These are phyloP conservation scores for Acidiella bohemica DNA, from an alignment of 495 filamentous ascomycete genomes.

Conservation along the genomic window DNA sequence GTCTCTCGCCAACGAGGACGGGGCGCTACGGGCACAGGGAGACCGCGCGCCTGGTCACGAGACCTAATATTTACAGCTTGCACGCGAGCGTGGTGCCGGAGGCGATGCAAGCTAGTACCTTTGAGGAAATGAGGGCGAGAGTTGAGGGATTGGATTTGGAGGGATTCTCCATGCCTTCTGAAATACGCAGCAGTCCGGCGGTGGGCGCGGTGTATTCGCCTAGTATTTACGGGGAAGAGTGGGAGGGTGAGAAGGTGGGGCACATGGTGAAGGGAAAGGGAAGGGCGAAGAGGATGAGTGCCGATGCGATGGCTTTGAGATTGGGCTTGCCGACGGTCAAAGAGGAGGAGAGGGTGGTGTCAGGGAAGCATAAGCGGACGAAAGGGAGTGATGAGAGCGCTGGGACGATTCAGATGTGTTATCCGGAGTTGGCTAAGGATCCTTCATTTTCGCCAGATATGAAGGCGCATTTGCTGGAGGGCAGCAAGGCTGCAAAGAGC, in stretches of 20 bases:
- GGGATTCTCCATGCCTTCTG: conserved; percentile 13
- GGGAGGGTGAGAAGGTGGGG: too few relatives aligned
- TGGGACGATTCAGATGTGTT: conserved; percentile 8
- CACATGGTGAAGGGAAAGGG: too few relatives aligned
- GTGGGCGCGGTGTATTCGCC: conserved; percentile 15
- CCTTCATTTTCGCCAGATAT: too few relatives aligned
- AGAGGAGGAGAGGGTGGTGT: too few relatives aligned
- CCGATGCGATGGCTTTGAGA: too few relatives aligned
- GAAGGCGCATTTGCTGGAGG: too few relatives aligned
- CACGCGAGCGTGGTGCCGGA: conserved; percentile 16
- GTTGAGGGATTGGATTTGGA: conserved; percentile 16
- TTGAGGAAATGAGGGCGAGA: conserved; percentile 17
- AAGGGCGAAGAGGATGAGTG: too few relatives aligned
- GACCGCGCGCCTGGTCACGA: conserved; percentile 11
- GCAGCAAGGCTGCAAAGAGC: too few relatives aligned
- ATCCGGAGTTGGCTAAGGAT: conserved; percentile 13
- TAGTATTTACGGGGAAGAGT: conserved; percentile 12
- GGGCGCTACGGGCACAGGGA: conserved; percentile 17
- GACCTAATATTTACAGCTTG: conserved; percentile 15
- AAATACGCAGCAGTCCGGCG: too few relatives aligned
- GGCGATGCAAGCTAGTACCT: conserved; percentile 6
- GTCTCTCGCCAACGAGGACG: conserved; percentile 15
- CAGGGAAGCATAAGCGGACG: too few relatives aligned
- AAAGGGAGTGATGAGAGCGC: too few relatives aligned
- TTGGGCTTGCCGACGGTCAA: too few relatives aligned